Evolutionary conservation across 805 yeast species (phyloP).

Genomic region (Zygotorulaspora chibaensis): DNA sequence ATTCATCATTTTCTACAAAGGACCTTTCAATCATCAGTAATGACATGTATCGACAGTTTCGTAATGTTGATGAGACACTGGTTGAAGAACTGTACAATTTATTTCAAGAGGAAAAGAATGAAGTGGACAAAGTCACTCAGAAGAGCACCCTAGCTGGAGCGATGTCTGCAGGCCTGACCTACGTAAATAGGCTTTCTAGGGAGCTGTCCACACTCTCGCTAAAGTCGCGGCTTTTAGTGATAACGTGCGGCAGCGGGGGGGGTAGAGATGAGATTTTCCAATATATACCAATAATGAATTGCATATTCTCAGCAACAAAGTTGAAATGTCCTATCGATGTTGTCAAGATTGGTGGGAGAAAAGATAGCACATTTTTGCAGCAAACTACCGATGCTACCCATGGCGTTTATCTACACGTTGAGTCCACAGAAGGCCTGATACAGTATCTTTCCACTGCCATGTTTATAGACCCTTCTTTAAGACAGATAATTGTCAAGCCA

Average conservation of each 20-base stretch:
- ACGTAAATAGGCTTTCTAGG: constrained; percentile 63
- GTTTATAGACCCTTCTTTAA: constrained; percentile 77
- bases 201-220: constrained; percentile 42
- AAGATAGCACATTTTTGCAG: constrained; percentile 76
- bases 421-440: constrained; percentile 68
- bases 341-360: constrained; percentile 55
- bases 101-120: constrained; percentile 34
- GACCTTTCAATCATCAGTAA: constrained; percentile 39
- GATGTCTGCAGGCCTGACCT: constrained; percentile 73
- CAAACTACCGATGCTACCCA: constrained; percentile 94
- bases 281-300: constrained; percentile 90
- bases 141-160: constrained; percentile 68
- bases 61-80: constrained; percentile 70
- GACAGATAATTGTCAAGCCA: constrained; percentile 75
- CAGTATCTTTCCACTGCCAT: constrained; percentile 81
- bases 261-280: constrained; percentile 73
- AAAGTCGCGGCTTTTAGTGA: constrained; percentile 60
- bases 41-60: constrained; percentile 82
- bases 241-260: constrained; percentile 47
- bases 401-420: constrained; percentile 75
- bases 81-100: constrained; percentile 52
- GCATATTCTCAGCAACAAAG: constrained; percentile 93
- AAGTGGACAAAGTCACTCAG: constrained; percentile 30
- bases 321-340: constrained; percentile 86
- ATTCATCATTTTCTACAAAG: constrained; percentile 7